Percentiles rank a stretch among this genome's conserved stretches.
phyloP scores from a whole-genome alignment of 2,329 filamentous ascomycete species.

The Akanthomyces uredinophilus region DNA sequence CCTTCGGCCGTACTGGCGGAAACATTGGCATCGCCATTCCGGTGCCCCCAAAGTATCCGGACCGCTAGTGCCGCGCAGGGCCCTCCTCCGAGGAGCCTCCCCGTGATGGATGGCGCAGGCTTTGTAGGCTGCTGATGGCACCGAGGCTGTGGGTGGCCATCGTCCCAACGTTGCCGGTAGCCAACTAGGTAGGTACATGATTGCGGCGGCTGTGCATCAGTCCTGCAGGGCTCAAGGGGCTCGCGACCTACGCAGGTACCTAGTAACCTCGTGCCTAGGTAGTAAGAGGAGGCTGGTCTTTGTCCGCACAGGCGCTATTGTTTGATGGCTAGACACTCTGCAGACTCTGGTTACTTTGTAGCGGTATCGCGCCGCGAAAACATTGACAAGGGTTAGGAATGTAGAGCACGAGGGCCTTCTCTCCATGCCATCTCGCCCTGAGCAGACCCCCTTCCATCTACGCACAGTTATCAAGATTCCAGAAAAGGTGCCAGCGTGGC shows the following conservation, averaged over 20 bases:
- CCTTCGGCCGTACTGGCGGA: background rate
- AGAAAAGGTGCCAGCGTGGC: too few relatives aligned
- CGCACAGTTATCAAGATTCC: too few relatives aligned
- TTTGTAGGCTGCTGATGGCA: background rate
- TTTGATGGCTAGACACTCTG: background rate
- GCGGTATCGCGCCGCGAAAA: background rate
- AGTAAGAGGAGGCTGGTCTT: too few relatives aligned
- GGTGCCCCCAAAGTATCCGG: background rate
- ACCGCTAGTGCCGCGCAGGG: conserved; percentile 1
- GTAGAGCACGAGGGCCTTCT: background rate
- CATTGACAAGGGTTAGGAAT: background rate
- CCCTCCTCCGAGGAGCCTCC: background rate
- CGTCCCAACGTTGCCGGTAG: background rate
- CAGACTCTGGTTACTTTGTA: background rate
- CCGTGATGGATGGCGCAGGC: background rate
- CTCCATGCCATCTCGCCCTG: background rate
- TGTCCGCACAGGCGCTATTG: too few relatives aligned
- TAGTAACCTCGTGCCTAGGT: too few relatives aligned
- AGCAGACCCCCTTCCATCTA: background rate
- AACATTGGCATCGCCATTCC: background rate
- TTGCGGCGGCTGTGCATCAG: conserved; percentile 1
- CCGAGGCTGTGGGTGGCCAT: background rate
- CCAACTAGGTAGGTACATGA: background rate
- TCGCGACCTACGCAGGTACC: too few relatives aligned
- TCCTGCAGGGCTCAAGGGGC: background rate